Percentiles rank a stretch among this genome's conserved stretches.
Evolutionary conservation across 257 asterid genomes (phyloP).

Genomic region (Przewalskia tangutica): DNA sequence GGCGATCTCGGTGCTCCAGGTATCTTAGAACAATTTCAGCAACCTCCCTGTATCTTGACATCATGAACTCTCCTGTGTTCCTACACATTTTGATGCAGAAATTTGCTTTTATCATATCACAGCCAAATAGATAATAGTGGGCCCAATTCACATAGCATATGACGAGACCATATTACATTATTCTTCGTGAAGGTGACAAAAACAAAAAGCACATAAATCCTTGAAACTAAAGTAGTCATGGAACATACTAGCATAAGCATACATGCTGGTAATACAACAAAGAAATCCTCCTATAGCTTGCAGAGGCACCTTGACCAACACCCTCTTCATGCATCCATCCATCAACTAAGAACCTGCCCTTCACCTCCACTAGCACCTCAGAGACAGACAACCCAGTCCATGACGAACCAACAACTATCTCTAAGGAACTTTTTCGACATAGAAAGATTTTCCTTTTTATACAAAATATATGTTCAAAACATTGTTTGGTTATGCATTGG

Average conservation of each 20-base stretch:
- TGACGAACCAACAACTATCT: background rate
- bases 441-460: background rate
- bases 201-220: background rate
- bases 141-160: background rate
- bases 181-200: background rate
- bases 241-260: background rate
- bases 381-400: background rate
- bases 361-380: background rate
- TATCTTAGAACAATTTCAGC: constrained; percentile 96
- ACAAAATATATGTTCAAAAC: background rate
- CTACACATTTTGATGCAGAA: constrained; percentile 36
- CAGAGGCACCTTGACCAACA: background rate
- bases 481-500: background rate
- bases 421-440: background rate
- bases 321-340: background rate
- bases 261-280: background rate
- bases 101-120: background rate
- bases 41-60: constrained; percentile 98
- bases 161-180: background rate
- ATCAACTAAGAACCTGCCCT: background rate
- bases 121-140: background rate
- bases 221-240: background rate
- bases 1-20: constrained; percentile 91
- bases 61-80: constrained; percentile 99
- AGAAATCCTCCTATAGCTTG: background rate